Evolutionary conservation across 495 filamentous ascomycete species (phyloP).

Genomic region (Hypoxylon lenormandii): DNA sequence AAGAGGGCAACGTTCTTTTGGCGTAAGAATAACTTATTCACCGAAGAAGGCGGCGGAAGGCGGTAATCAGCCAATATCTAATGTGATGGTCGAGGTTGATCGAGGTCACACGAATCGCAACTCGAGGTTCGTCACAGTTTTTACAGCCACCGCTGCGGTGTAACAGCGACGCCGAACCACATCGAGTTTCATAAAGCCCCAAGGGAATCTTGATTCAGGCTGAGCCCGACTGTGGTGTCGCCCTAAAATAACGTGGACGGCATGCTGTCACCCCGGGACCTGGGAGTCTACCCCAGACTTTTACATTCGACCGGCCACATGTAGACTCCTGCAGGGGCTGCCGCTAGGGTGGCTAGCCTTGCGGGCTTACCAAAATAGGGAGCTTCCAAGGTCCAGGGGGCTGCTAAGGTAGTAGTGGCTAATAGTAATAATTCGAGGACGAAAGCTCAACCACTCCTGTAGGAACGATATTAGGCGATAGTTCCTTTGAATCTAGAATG

Average conservation of each 20-base stretch:
- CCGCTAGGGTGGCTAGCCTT: conserved; percentile 24
- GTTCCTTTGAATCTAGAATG: conserved; percentile 33
- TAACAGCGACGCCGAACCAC: conserved; percentile 33
- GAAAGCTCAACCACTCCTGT: conserved; percentile 8
- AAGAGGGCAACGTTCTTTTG: conserved; percentile 18
- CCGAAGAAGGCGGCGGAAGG: neutral
- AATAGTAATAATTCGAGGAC: conserved; percentile 17
- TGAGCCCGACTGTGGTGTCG: conserved; percentile 31
- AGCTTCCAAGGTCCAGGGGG: conserved; percentile 12
- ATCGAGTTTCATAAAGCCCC: conserved; percentile 15
- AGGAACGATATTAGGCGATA: conserved; percentile 22
- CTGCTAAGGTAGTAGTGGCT: conserved; percentile 11
- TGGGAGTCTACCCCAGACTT: conserved; percentile 44
- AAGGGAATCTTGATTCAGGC: conserved; percentile 31
- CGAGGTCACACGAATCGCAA: conserved; percentile 2
- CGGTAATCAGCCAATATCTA: conserved; percentile 10
- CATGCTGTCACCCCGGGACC: conserved; percentile 41
- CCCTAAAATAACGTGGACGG: conserved; percentile 28
- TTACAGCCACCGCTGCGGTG: conserved; percentile 35
- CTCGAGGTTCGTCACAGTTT: conserved; percentile 25
- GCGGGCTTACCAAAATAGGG: conserved; percentile 18
- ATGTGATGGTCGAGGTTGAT: neutral
- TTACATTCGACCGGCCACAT: conserved; percentile 27
- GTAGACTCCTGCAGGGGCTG: conserved; percentile 25
- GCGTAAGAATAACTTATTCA: conserved; percentile 12